phyloP scores from a whole-genome alignment of 306 rosid genomes.

The Heteromeles arbutifolia region DNA sequence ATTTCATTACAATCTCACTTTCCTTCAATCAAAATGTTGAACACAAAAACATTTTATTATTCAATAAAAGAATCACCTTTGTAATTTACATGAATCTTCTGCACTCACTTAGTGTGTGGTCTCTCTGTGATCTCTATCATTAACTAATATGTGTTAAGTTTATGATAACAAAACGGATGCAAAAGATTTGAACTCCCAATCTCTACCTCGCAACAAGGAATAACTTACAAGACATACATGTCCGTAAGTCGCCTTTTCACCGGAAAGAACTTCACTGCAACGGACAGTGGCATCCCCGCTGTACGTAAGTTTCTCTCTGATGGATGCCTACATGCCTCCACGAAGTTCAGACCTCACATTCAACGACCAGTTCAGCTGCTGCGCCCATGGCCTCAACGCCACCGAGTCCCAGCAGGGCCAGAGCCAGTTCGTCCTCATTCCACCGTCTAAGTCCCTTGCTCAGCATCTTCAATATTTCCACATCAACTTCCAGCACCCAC shows the following conservation, averaged over 20 bases:
- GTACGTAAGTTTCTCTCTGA: neutral
- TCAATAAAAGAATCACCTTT: too few relatives aligned
- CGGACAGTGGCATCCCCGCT: neutral
- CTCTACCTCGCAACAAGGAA: neutral
- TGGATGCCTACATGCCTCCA: neutral
- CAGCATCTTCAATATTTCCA: slow-evolving; percentile 56
- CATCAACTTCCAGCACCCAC: slow-evolving; percentile 62
- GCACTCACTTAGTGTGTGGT: too few relatives aligned
- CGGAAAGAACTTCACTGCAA: neutral
- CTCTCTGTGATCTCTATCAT: too few relatives aligned
- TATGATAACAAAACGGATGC: too few relatives aligned
- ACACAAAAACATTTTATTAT: too few relatives aligned
- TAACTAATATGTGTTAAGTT: too few relatives aligned
- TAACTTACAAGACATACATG: neutral
- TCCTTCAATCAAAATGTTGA: too few relatives aligned
- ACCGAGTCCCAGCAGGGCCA: slow-evolving; percentile 65
- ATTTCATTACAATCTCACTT: too few relatives aligned
- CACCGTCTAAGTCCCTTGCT: slow-evolving; percentile 57
- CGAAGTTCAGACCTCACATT: slow-evolving; percentile 23
- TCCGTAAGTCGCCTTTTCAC: neutral
- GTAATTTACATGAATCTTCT: too few relatives aligned
- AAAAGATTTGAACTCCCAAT: neutral
- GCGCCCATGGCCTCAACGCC: slow-evolving; percentile 75
- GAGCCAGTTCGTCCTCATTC: slow-evolving; percentile 71
- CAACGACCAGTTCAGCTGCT: slow-evolving; percentile 66